Base-by-base conservation (phyloP, 169 alveolate species). In the Plasmodium berghei region DNA sequence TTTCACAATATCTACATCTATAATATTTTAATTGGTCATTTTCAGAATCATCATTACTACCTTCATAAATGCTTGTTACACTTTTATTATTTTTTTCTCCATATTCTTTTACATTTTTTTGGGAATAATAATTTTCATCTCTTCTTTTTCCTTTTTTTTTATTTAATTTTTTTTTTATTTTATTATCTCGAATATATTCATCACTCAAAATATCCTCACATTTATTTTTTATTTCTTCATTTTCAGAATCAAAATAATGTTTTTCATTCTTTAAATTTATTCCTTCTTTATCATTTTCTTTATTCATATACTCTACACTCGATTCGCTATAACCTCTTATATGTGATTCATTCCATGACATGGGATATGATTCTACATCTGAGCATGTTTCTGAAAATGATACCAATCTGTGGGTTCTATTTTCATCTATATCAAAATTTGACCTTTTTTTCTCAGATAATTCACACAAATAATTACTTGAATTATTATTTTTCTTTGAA, bases 1-100 rank as follows among this genome's bases (percentile, higher is more conserved):
- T 83, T 48, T 74, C 93, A 55, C 93, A 90, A 66, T 88, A 87
- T 14, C 94, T 56, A 20, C 90, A 83, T 67, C 90, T 67, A 42
- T 67, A 83, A 66, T 66, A 70, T 83, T 83, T 83, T 52, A 72
- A 59, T 34, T 45, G 9, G 4, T 62, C 90, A 55, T 83, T 42
- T 20, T 70, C 20, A 54, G 14, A 28, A 59, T 12, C 87, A 59
- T 59, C 45, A 16, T 18, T 58, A 20, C 24, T 73, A 26, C 58
- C 24, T 1, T 16, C 40, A 45, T 54, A 24, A 20, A 48, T 46
- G 14, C 67, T 64, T 12, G 28, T 9, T 24, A 46, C 61, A 42
- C 26, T 9, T 45, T 20, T 49, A 5, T 77, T 62, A 16, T 48
- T 5, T 9, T 16, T 58, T 9, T 46, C 62, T 28, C 6, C 14